Percentiles rank a stretch among this genome's conserved stretches.
These are phyloP conservation scores for Tylopilus rubrobrunneus DNA, from an alignment of 768 basidiomycete genomes.

Conservation along the genomic window DNA sequence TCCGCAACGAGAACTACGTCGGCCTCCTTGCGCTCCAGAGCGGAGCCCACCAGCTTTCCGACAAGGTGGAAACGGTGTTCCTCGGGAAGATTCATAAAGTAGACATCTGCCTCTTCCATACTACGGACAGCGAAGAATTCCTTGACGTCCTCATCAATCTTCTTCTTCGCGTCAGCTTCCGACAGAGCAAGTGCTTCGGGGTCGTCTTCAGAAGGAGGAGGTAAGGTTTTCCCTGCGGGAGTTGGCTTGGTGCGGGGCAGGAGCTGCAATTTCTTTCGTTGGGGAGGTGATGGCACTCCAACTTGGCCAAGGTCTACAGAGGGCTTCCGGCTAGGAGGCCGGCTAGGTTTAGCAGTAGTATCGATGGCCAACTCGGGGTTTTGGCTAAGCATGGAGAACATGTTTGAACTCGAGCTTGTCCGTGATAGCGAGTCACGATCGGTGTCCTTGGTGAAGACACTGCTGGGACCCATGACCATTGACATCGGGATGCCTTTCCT, in stretches of 20 bases:
- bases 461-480: conserved; percentile 82
- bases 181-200: conserved; percentile 48
- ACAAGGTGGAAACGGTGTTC: conserved; percentile 64
- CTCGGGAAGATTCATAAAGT: conserved; percentile 72
- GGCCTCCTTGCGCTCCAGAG: conserved; percentile 77
- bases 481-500: conserved; percentile 57
- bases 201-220: conserved; percentile 45
- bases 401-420: conserved; percentile 76
- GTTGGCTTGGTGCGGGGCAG: conserved; percentile 71
- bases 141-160: conserved; percentile 77
- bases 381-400: conserved; percentile 83
- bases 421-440: conserved; percentile 77
- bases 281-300: conserved; percentile 44
- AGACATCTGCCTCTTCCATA: conserved; percentile 82
- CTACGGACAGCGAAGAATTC: conserved; percentile 86
- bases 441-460: conserved; percentile 71
- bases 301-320: conserved; percentile 47
- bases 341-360: conserved; percentile 46
- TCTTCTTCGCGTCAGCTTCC: conserved; percentile 64
- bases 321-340: conserved; percentile 46
- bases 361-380: conserved; percentile 55
- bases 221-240: conserved; percentile 42
- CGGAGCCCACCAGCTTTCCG: conserved; percentile 67
- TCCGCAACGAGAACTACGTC: conserved; percentile 76
- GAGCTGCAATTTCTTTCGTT: conserved; percentile 71